Conservation (phyloP, 2,329 filamentous ascomycete genomes). For the Cadophora sp. region DNA sequence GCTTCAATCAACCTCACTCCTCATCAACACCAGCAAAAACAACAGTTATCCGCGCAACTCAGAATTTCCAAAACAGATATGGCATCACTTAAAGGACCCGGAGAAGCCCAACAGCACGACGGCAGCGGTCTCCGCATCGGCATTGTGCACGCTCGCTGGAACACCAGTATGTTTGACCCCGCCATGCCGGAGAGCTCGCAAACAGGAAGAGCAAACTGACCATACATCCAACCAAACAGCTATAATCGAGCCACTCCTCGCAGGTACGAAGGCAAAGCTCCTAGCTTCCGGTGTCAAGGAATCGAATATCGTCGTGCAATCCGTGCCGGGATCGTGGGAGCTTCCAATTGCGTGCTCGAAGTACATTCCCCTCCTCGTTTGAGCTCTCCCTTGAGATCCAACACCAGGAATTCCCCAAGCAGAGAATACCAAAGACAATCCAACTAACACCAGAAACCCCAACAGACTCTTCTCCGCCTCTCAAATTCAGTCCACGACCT, state of each 20-base stretch:
- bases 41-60: conserved; percentile 5
- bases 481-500: conserved; percentile 76
- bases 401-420: neutral
- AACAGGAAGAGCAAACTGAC: neutral
- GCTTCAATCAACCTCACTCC: conserved; percentile 21
- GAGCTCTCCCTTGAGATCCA: neutral
- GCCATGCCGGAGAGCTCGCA: conserved; percentile 13
- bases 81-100: conserved; percentile 62
- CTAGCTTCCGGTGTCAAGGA: conserved; percentile 80
- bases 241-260: conserved; percentile 86
- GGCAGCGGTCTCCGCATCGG: conserved; percentile 83
- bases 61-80: conserved; percentile 23
- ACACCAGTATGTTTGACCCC: conserved; percentile 52
- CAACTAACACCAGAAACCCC: neutral
- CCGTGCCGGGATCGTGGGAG: conserved; percentile 94
- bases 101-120: conserved; percentile 65
- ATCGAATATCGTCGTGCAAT: conserved; percentile 87
- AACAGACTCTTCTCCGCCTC: conserved; percentile 81
- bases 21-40: conserved; percentile 3
- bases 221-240: conserved; percentile 48
- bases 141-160: conserved; percentile 97
- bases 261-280: conserved; percentile 80
- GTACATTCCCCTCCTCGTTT: conserved; percentile 28
- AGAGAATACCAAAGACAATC: neutral
- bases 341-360: conserved; percentile 80